These are phyloP conservation scores for Pelagophyceae sp. DNA, from an alignment of 352 stramenopile genomes.

Conservation along the genomic window DNA sequence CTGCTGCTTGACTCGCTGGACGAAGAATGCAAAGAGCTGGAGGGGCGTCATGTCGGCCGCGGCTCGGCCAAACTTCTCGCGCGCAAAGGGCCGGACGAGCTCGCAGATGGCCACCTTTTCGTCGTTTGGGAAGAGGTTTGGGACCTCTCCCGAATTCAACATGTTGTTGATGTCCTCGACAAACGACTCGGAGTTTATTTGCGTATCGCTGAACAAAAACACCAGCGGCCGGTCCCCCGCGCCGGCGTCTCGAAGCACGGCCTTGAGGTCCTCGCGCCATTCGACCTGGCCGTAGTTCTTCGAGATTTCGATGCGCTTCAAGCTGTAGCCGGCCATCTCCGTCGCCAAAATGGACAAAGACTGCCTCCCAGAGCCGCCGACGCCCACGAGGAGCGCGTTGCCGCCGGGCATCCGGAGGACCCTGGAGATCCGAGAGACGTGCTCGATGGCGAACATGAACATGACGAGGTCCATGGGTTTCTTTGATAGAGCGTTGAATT, in stretches of 20 bases:
- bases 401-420: slow-evolving; percentile 86
- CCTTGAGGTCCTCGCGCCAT: slow-evolving; percentile 88
- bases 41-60: slow-evolving; percentile 75
- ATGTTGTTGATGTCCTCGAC: slow-evolving; percentile 94
- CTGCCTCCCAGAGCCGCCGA: slow-evolving; percentile 79
- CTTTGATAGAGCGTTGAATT: slow-evolving; percentile 80
- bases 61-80: slow-evolving; percentile 74
- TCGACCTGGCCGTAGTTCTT: slow-evolving; percentile 87
- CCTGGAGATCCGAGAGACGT: slow-evolving; percentile 76
- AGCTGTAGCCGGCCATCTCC: slow-evolving; percentile 79
- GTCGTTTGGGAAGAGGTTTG: slow-evolving; percentile 85
- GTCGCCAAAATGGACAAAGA: slow-evolving; percentile 77
- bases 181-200: slow-evolving; percentile 90
- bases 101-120: slow-evolving; percentile 78
- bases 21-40: slow-evolving; percentile 82
- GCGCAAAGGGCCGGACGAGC: slow-evolving; percentile 70
- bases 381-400: slow-evolving; percentile 80
- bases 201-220: slow-evolving; percentile 86
- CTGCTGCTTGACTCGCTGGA: slow-evolving; percentile 75
- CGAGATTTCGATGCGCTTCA: slow-evolving; percentile 82
- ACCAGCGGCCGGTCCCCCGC: slow-evolving; percentile 69
- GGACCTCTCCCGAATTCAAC: slow-evolving; percentile 85
- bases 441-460: slow-evolving; percentile 89
- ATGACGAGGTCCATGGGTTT: slow-evolving; percentile 91
- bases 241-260: slow-evolving; percentile 72